Conservation (phyloP, 345 rosid genomes). For the Eucalyptus leucophloia region DNA sequence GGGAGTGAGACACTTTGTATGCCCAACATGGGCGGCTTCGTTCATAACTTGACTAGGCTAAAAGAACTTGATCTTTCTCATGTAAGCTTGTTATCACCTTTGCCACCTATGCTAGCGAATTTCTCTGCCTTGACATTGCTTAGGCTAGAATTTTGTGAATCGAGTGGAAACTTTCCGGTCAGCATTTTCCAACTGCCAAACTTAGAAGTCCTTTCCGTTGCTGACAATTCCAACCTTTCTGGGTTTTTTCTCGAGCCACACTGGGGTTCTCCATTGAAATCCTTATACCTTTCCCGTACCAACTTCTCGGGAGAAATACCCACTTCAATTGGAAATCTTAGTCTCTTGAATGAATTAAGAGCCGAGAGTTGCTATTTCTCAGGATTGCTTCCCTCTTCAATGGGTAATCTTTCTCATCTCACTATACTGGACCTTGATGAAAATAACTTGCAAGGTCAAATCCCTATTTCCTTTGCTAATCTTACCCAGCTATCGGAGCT, state of each 20-base stretch:
- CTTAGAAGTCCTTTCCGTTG: neutral
- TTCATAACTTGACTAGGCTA: neutral
- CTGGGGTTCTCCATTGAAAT: neutral
- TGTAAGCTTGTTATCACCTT: neutral
- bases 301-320: neutral
- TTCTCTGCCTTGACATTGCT: neutral
- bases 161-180: neutral
- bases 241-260: neutral
- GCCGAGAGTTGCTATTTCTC: rapidly evolving
- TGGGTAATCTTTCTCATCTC: neutral
- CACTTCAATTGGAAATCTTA: neutral
- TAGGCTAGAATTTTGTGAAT: neutral
- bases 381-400: neutral
- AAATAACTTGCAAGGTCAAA: neutral
- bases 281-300: rapidly evolving
- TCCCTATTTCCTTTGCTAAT: neutral
- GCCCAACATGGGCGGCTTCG: neutral
- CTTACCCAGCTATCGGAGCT: neutral
- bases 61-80: neutral
- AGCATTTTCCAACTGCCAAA: neutral
- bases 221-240: rapidly evolving
- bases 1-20: rapidly evolving
- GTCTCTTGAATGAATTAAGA: neutral
- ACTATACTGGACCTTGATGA: rapidly evolving
- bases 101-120: neutral